Conservation (phyloP, 768 basidiomycete genomes). For the Boletus edulis region DNA sequence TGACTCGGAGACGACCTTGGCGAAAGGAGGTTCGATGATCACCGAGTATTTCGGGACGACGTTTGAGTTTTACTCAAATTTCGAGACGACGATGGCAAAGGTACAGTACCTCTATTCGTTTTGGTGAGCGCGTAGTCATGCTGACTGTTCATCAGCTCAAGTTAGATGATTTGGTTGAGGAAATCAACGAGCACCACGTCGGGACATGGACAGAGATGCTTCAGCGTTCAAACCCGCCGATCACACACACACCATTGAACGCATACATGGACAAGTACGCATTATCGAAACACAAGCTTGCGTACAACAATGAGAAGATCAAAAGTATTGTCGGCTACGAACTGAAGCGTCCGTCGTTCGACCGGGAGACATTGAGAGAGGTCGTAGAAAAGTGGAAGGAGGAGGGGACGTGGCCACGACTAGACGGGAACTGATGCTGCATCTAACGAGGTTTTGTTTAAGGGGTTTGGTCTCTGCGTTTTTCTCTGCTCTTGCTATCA, state of each 20-base stretch:
- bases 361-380: conserved; percentile 59
- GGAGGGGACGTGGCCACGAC: conserved; percentile 47
- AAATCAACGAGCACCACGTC: conserved; percentile 84
- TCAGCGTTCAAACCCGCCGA: conserved; percentile 62
- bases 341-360: conserved; percentile 60
- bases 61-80: conserved; percentile 75
- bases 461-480: conserved; percentile 16
- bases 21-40: conserved; percentile 62
- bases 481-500: conserved; percentile 5
- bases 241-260: conserved; percentile 66
- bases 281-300: conserved; percentile 66
- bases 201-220: conserved; percentile 83
- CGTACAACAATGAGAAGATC: conserved; percentile 70
- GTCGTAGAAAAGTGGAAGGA: conserved; percentile 79
- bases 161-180: conserved; percentile 70
- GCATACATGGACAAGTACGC: conserved; percentile 79
- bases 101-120: conserved; percentile 32
- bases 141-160: conserved; percentile 43
- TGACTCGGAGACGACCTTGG: conserved; percentile 67
- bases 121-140: not conserved
- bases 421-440: conserved; percentile 16
- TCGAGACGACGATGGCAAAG: conserved; percentile 67
- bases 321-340: conserved; percentile 71
- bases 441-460: conserved; percentile 16
- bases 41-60: conserved; percentile 75